Conservation (phyloP, 2,329 filamentous ascomycete species). For the Tolypocladium tropicale region DNA sequence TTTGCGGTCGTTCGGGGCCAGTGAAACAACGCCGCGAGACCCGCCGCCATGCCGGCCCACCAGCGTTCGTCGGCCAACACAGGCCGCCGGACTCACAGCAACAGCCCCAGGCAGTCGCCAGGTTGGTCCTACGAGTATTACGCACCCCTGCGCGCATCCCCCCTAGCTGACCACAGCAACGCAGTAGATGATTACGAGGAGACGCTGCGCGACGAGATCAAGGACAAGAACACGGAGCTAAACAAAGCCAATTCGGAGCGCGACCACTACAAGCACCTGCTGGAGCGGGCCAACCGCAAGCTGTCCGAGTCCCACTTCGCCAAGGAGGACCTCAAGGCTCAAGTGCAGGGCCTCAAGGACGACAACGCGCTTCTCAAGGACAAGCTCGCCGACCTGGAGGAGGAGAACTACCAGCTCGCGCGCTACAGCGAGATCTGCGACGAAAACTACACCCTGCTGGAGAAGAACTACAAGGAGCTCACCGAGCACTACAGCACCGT, state of each 20-base stretch:
- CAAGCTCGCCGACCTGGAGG: conserved; percentile 13
- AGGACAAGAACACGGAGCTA: conserved; percentile 12
- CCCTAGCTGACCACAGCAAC: conserved; percentile 1
- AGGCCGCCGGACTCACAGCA: conserved; percentile 5
- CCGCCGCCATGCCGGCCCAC: conserved; percentile 6
- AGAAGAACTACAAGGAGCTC: conserved; percentile 18
- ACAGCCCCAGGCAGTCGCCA: background rate
- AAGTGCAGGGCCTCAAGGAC: conserved; percentile 7
- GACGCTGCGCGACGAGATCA: conserved; percentile 9
- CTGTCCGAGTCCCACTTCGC: conserved; percentile 14
- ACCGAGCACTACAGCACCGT: conserved; percentile 17
- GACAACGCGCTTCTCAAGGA: conserved; percentile 6
- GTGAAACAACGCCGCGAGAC: background rate
- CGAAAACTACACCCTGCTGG: conserved; percentile 14
- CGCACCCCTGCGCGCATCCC: background rate
- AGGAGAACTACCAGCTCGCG: conserved; percentile 14
- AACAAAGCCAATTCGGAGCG: conserved; percentile 12
- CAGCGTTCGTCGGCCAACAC: conserved; percentile 9
- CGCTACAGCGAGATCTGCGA: conserved; percentile 4
- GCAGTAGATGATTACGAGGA: conserved; percentile 6
- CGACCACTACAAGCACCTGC: conserved; percentile 14
- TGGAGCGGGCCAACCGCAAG: conserved; percentile 18
- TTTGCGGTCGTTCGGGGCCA: background rate
- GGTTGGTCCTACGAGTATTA: conserved; percentile 2
- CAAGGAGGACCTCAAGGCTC: conserved; percentile 9